phyloP scores from a whole-genome alignment of 805 yeast genomes.

The Pichia eremophila region DNA sequence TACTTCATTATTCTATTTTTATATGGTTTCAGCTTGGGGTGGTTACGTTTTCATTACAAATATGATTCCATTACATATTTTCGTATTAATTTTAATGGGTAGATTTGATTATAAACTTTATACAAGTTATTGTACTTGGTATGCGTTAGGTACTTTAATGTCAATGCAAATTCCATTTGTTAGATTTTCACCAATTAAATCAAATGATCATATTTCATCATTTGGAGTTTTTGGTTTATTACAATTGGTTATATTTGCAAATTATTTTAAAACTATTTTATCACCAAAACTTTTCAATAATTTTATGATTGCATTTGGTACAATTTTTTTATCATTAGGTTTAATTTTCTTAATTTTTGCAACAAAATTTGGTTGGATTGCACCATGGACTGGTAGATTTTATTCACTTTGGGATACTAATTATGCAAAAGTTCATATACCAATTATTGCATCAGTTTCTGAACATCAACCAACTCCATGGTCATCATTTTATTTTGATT shows the following conservation, averaged over 20 bases:
- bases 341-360: conserved; percentile 63
- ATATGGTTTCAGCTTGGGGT: conserved; percentile 99
- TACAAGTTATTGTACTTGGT: conserved; percentile 94
- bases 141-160: conserved; percentile 91
- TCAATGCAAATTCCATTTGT: conserved; percentile 99
- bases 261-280: conserved; percentile 66
- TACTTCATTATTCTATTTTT: conserved; percentile 85
- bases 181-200: conserved; percentile 92
- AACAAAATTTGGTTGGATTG: conserved; percentile 87
- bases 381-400: conserved; percentile 99
- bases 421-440: conserved; percentile 96
- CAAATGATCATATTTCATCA: conserved; percentile 98
- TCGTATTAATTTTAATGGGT: conserved; percentile 87
- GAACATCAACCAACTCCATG: conserved; percentile 99
- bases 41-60: conserved; percentile 98
- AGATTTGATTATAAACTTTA: conserved; percentile 77
- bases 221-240: conserved; percentile 93
- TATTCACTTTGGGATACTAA: conserved; percentile 97
- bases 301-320: conserved; percentile 52
- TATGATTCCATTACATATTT: conserved; percentile 91
- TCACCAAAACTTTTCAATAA: conserved; percentile 65
- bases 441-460: conserved; percentile 96
- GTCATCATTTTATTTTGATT: conserved; percentile 96
- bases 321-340: conserved; percentile 51
- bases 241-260: conserved; percentile 82